Base-by-base conservation (phyloP, 805 yeast genomes). In the Jamesozyma spencerorum region DNA sequence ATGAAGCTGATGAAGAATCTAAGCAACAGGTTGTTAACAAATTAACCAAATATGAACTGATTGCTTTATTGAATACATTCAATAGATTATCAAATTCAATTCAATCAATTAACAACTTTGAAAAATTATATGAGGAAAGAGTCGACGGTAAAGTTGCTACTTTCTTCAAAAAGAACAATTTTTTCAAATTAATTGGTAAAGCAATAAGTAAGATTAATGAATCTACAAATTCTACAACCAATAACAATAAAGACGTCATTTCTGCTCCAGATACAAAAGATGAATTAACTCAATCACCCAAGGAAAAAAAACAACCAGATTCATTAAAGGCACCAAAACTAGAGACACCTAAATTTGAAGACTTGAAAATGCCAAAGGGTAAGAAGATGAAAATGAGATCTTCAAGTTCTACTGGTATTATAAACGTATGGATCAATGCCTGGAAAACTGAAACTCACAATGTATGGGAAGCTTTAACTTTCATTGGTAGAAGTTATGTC, bases 41-140 rank as follows among this genome's bases (percentile, higher is more conserved):
- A 41, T 71, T 84, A 55, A 72, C 84, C 31, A 74, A 86, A 51
- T 78, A 85, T 44, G 99, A 92, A 64, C 66, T 92, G 44, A 90
- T 90, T 39, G 94, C 96, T 1, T 72, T 92, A 48, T 67, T 92
- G 53, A 92, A 92, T 65, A 90, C 97, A 0, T 86, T 86, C 64
- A 96, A 88, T 55, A 75, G 97, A 51, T 70, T 92, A 43, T 83
- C 96, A 3, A 86, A 86, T 64, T 34, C 95, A 27, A 69, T 92
- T 22, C 74, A 71, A 42, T 76, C 94, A 20, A 79, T 88, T 38
- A 75, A 75, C 46, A 73, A 76, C 50, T 92, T 92, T 63, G 81
- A 78, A 56, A 53, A 53, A 24, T 53, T 81, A 63, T 79, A 77
- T 47, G 50, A 55, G 53, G 62, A 63, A 29, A 60, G 55, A 41